These are phyloP conservation scores for Coprinopsis cinerea DNA, from an alignment of 768 basidiomycete genomes.

Conservation along the genomic window DNA sequence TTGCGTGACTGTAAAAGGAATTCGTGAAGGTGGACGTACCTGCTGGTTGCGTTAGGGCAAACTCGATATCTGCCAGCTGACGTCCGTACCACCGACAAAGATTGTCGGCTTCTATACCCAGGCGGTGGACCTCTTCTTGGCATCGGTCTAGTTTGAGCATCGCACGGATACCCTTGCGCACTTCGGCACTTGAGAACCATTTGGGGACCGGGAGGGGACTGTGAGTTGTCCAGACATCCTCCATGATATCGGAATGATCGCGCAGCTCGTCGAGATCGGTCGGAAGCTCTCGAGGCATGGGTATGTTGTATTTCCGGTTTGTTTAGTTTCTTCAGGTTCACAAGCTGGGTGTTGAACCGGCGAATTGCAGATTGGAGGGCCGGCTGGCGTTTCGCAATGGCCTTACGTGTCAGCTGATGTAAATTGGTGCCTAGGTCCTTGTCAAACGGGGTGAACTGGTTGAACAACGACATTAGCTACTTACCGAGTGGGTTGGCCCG, in stretches of 20 bases:
- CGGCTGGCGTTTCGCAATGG: conserved; percentile 24
- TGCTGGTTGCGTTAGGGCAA: conserved; percentile 14
- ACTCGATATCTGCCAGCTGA: conserved; percentile 22
- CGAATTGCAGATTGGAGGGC: conserved; percentile 21
- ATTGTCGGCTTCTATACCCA: conserved; percentile 26
- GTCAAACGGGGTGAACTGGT: too few species aligned
- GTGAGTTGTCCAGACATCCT: conserved; percentile 31
- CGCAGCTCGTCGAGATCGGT: conserved; percentile 20
- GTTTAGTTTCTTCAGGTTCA: conserved; percentile 10
- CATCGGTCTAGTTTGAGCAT: conserved; percentile 24
- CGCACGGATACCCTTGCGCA: conserved; percentile 24
- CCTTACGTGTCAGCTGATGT: conserved; percentile 25
- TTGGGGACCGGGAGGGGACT: neutral
- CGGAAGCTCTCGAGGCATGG: conserved; percentile 25
- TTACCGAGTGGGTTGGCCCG: conserved; percentile 24
- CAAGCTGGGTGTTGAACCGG: conserved; percentile 14
- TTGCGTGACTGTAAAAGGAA: neutral
- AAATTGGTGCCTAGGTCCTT: conserved; percentile 31
- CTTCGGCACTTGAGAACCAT: neutral
- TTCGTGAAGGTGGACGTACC: conserved; percentile 16
- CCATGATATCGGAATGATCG: conserved; percentile 20
- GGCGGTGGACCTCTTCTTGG: conserved; percentile 21
- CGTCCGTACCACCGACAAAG: conserved; percentile 28
- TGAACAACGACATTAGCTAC: too few species aligned
- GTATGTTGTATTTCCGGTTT: conserved; percentile 22